Evolutionary conservation across 257 asterid species (phyloP).

Genomic region (Cinchona pubescens): DNA sequence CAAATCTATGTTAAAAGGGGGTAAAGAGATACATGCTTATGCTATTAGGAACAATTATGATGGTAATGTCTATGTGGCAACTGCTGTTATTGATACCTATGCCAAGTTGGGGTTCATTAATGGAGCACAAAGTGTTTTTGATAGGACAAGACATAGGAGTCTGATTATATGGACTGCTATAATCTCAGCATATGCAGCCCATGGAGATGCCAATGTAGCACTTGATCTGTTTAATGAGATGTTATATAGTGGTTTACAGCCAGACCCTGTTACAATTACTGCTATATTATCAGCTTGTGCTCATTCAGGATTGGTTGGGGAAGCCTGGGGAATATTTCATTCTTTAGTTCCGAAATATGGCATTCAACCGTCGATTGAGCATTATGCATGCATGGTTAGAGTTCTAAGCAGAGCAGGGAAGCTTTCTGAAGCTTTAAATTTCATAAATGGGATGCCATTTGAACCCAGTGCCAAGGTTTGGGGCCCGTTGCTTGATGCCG

Average conservation of each 20-base stretch:
- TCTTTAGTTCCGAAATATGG: conserved; percentile 47
- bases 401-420: conserved; percentile 68
- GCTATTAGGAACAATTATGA: conserved; percentile 49
- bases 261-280: conserved; percentile 69
- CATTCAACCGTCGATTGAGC: conserved; percentile 58
- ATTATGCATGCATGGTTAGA: conserved; percentile 69
- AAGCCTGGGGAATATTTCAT: conserved; percentile 56
- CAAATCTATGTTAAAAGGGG: conserved; percentile 62
- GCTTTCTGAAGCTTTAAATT: conserved; percentile 60
- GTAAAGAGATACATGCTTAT: conserved; percentile 71
- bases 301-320: conserved; percentile 64
- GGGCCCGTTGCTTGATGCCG: conserved; percentile 86
- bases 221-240: conserved; percentile 56
- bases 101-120: conserved; percentile 69
- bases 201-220: conserved; percentile 69
- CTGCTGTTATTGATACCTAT: conserved; percentile 67
- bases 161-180: conserved; percentile 84
- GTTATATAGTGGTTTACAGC: conserved; percentile 46
- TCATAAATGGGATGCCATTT: conserved; percentile 62
- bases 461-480: conserved; percentile 64
- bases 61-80: conserved; percentile 56
- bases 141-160: conserved; percentile 46
- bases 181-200: conserved; percentile 71
- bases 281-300: conserved; percentile 82
- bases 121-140: conserved; percentile 57